A percentile compares a stretch with the other conserved stretches of the same genome.
These are phyloP conservation scores for Hyphopichia khmerensis DNA, from an alignment of 1,139 yeast genomes.

Conservation along the genomic window DNA sequence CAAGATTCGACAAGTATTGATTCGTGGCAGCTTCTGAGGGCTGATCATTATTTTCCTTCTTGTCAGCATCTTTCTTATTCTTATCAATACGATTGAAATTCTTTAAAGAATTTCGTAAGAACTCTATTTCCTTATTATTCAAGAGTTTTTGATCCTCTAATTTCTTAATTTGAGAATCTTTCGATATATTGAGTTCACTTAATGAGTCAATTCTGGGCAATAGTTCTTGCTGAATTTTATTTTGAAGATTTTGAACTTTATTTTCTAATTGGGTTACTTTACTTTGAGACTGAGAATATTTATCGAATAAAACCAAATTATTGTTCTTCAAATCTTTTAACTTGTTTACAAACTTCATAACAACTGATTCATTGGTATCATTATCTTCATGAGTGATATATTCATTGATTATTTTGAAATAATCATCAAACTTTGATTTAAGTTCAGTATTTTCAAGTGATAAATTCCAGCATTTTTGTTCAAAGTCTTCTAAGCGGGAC, in stretches of 20 bases:
- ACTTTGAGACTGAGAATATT: slow-evolving; percentile 27
- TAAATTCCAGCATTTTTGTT: slow-evolving; percentile 48
- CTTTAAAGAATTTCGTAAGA: slow-evolving; percentile 48
- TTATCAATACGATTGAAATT: slow-evolving; percentile 25
- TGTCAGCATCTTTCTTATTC: slow-evolving; percentile 6
- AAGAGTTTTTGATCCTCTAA: slow-evolving; percentile 54
- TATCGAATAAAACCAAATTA: slow-evolving; percentile 37
- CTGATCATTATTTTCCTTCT: slow-evolving; percentile 15
- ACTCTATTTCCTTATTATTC: slow-evolving; percentile 60
- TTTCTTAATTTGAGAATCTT: slow-evolving; percentile 35
- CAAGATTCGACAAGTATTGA: slow-evolving; percentile 45
- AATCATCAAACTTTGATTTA: slow-evolving; percentile 39
- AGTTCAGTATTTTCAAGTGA: slow-evolving; percentile 54
- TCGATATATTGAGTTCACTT: slow-evolving; percentile 24
- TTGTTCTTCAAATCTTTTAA: slow-evolving; percentile 38
- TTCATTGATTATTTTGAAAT: slow-evolving; percentile 29
- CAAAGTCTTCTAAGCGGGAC: slow-evolving; percentile 38
- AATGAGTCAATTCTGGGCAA: slow-evolving; percentile 13
- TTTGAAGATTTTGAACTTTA: slow-evolving; percentile 19
- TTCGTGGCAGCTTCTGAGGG: slow-evolving; percentile 25
- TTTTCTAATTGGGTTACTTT: slow-evolving; percentile 16
- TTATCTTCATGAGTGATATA: slow-evolving; percentile 21
- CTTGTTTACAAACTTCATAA: slow-evolving; percentile 29
- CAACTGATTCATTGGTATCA: slow-evolving; percentile 17
- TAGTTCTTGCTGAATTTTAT: slow-evolving; percentile 15